phyloP scores from a whole-genome alignment of 495 filamentous ascomycete species.

The Echria macrotheca region DNA sequence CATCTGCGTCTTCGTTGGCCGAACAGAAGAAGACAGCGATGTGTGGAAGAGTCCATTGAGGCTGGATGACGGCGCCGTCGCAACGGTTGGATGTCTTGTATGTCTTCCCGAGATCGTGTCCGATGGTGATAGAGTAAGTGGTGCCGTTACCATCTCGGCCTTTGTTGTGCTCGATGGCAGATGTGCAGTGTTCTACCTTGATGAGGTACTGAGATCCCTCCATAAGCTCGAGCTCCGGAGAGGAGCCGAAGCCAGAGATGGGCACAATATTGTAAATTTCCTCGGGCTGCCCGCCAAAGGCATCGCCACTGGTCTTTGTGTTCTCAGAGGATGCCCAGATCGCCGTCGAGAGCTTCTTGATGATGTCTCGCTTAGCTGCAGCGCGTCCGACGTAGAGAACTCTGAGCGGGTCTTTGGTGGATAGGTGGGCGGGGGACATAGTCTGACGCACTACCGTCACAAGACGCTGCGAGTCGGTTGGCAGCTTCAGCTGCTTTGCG shows the following conservation, averaged over 20 bases:
- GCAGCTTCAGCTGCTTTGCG: conserved; percentile 33
- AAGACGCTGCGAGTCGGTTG: conserved; percentile 32
- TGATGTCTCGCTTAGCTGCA: conserved; percentile 58
- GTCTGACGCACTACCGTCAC: conserved; percentile 63
- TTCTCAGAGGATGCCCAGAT: conserved; percentile 38
- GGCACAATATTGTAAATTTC: conserved; percentile 66
- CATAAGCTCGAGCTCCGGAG: conserved; percentile 69
- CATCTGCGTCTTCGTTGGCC: conserved; percentile 43
- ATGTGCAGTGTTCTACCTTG: conserved; percentile 65
- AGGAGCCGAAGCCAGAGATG: conserved; percentile 62
- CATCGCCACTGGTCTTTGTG: conserved; percentile 16
- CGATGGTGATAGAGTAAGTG: conserved; percentile 48
- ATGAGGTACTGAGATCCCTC: conserved; percentile 62
- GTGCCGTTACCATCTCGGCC: not conserved
- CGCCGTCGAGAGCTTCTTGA: conserved; percentile 72
- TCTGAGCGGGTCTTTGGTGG: conserved; percentile 60
- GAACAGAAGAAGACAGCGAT: conserved; percentile 65
- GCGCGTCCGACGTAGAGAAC: conserved; percentile 64
- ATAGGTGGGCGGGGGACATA: conserved; percentile 60
- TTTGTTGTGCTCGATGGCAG: conserved; percentile 35
- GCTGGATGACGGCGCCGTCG: conserved; percentile 27
- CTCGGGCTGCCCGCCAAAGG: conserved; percentile 19
- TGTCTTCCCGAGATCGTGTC: conserved; percentile 43
- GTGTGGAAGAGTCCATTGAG: conserved; percentile 63
- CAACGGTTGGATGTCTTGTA: conserved; percentile 25